Conservation (phyloP, 148 eudicot species). For the Chenopodium suecicum region DNA sequence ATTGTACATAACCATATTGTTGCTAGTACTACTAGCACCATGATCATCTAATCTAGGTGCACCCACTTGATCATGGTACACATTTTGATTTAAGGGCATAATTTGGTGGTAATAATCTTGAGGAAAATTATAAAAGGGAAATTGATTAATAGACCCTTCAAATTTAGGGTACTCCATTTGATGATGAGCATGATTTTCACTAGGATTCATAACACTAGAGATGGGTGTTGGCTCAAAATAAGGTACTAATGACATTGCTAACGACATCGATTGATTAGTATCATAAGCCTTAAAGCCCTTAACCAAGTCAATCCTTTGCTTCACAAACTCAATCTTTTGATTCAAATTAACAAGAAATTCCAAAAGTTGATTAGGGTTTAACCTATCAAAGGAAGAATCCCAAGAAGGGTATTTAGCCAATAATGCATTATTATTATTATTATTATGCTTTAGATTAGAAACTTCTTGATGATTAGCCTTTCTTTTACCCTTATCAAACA, state of each 20-base stretch:
- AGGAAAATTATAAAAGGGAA: constrained; percentile 8
- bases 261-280: background rate
- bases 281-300: constrained; percentile 15
- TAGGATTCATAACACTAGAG: constrained; percentile 5
- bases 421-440: background rate
- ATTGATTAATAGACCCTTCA: background rate
- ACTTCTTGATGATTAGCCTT: constrained; percentile 27
- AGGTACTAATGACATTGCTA: background rate
- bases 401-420: constrained; percentile 20
- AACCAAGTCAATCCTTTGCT: constrained; percentile 19
- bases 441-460: constrained; percentile 15
- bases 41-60: background rate
- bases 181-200: background rate
- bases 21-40: constrained; percentile 7
- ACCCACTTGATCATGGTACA: constrained; percentile 2
- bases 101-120: constrained; percentile 11
- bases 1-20: constrained; percentile 20
- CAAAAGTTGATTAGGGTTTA: constrained; percentile 17
- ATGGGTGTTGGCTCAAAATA: background rate
- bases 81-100: constrained; percentile 14
- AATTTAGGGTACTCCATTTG: constrained; percentile 8
- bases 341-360: constrained; percentile 24
- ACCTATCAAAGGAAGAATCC: constrained; percentile 11
- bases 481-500: constrained; percentile 30
- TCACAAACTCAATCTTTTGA: constrained; percentile 22